phyloP scores from a whole-genome alignment of 495 filamentous ascomycete genomes.

The Podospora anserina region DNA sequence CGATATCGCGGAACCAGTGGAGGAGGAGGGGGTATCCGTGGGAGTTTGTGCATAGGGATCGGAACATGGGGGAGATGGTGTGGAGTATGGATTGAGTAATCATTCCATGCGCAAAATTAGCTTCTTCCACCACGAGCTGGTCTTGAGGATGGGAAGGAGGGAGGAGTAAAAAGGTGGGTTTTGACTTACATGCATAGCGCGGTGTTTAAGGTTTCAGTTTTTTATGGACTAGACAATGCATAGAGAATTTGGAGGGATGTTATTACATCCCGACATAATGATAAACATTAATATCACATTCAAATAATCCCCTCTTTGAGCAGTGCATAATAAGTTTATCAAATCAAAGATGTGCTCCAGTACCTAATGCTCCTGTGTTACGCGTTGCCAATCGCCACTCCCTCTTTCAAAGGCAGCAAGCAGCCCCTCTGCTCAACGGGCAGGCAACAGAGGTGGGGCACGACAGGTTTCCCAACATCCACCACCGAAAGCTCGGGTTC shows the following conservation, averaged over 20 bases:
- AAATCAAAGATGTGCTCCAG: background rate
- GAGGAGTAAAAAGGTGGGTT: background rate
- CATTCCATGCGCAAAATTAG: no score
- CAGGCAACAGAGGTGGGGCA: background rate
- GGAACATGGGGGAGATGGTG: background rate
- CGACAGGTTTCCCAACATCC: background rate
- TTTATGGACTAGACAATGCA: no score
- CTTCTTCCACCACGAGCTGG: no score
- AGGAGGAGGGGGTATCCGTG: background rate
- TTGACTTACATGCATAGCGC: background rate
- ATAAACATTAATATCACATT: background rate
- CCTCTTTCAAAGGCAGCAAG: background rate
- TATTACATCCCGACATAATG: background rate
- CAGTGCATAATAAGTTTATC: background rate
- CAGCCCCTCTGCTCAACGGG: no score
- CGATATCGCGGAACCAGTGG: background rate
- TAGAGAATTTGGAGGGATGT: background rate
- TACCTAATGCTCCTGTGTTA: no score
- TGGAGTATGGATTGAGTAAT: background rate
- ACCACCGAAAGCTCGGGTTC: no score
- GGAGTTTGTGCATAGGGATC: background rate
- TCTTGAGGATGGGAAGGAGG: no score
- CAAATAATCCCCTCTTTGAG: background rate
- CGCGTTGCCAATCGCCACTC: no score
- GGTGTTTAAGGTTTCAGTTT: background rate